These are phyloP conservation scores for Podospora bellae-mahoneyi DNA, from an alignment of 495 filamentous ascomycete genomes.

Conservation along the genomic window DNA sequence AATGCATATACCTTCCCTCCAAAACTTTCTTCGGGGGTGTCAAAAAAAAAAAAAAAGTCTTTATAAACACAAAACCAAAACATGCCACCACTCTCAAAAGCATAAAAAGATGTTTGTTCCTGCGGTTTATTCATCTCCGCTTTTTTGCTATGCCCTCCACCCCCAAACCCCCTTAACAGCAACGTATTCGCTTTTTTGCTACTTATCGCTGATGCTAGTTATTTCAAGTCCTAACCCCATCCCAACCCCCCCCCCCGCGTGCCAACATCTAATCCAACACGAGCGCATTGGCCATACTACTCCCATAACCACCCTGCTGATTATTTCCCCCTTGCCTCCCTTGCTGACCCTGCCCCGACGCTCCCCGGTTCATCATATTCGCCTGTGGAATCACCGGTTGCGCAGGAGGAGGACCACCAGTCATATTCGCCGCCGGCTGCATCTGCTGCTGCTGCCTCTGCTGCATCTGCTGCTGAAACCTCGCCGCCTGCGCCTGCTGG, in stretches of 20 bases:
- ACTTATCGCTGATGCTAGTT: too few species aligned
- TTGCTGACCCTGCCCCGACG: background rate
- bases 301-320: slow-evolving; percentile 12
- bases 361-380: background rate
- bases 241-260: background rate
- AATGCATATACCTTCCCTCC: too few species aligned
- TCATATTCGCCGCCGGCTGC: slow-evolving; percentile 6
- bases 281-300: slow-evolving; percentile 13
- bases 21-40: too few species aligned
- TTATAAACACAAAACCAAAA: too few species aligned
- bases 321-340: slow-evolving; percentile 13
- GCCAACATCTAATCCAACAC: background rate
- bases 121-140: too few species aligned
- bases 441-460: slow-evolving; percentile 15
- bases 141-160: too few species aligned
- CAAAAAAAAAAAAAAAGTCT: too few species aligned
- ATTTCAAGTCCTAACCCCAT: too few species aligned
- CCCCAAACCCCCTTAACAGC: too few species aligned
- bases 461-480: slow-evolving; percentile 19
- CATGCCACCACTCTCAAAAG: too few species aligned
- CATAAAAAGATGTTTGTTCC: too few species aligned
- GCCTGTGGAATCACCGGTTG: background rate
- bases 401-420: background rate
- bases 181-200: too few species aligned
- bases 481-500: slow-evolving; percentile 11